Conservation (phyloP, 1,139 yeast species). For the Diutina ranongensis region DNA sequence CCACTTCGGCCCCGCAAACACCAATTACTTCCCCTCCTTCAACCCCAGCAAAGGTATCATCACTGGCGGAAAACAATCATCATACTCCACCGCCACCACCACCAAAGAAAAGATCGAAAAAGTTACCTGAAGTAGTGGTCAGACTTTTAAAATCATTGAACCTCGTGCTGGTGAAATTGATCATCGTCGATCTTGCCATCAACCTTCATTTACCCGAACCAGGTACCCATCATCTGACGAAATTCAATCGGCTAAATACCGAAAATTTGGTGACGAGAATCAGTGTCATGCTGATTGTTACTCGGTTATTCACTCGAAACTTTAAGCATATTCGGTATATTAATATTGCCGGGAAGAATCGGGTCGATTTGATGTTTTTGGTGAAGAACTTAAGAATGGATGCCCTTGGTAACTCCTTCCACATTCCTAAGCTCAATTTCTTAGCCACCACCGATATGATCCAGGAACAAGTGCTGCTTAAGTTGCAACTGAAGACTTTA, state of each 20-base stretch:
- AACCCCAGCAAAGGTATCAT: background rate
- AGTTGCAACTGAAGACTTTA: conserved; percentile 18
- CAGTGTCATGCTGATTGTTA: background rate
- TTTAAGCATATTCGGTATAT: background rate
- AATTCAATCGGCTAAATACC: background rate
- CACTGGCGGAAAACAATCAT: background rate
- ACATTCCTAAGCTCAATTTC: conserved; percentile 19
- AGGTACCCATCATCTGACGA: background rate
- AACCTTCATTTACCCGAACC: background rate
- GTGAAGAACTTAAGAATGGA: conserved; percentile 21
- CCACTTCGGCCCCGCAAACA: background rate
- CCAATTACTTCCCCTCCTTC: background rate
- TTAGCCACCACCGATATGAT: conserved; percentile 19
- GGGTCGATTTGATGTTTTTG: conserved; percentile 15
- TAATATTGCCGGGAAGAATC: background rate
- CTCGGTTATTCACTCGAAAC: background rate
- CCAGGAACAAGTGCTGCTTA: conserved; percentile 15
- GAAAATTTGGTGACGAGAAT: background rate
- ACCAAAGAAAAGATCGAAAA: background rate
- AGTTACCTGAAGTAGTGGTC: background rate
- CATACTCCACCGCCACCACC: background rate
- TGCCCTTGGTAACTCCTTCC: conserved; percentile 22
- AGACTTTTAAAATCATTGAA: background rate
- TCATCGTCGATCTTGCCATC: background rate
- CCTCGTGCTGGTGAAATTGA: background rate